Base-by-base conservation (phyloP, 2,329 filamentous ascomycete species). In the Ceratocystiopsis minuta region DNA sequence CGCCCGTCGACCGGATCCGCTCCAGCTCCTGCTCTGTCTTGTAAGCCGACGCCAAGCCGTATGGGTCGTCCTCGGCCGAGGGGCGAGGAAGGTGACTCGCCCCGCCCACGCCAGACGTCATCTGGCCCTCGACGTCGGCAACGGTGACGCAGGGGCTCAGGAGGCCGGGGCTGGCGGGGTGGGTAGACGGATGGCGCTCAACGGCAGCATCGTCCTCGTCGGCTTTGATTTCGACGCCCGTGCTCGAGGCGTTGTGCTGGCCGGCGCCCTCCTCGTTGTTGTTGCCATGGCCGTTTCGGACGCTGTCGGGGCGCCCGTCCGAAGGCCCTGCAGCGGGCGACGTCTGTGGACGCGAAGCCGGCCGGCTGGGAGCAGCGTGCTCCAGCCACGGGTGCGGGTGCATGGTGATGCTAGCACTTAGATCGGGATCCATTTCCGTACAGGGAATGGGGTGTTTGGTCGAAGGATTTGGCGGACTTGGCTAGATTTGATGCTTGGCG, bases 21-120 rank as follows among this genome's bases (percentile, higher is more conserved):
- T 77, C 71, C 48, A 95, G 74, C 56, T 95, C 83, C 16, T 69
- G 72, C 28, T 75, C 66, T 16, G 80, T 76, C 63, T 94, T 96
- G 57, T 90, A 73, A 42, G 74, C 76, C 3, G 73, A 72, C 1
- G 81, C 75, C 4, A 96, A 75, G 42, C 78, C 74, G 59, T 85
- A 90, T 0, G 88, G 88, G 52, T 96, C 88, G 53, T 74, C 80
- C 49, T 78, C 75, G 20, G 60, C 58, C 16, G 67, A 72, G 52
- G 78, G 72, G 10, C 65, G 66, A 0, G 78, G 76, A 9, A 72
- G 60, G 34, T 64, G 63, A 36, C 66, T 53, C n/a, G 48, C 40
- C 3, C 49, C 49, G 9, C 51, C 49, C 46, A 52, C 42, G 28
- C 54, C 54, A 14, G 54, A 49, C 1, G 59, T 60, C 33, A 57